Base-by-base conservation (phyloP, 2,329 filamentous ascomycete genomes). In the Diaporthe australafricana region DNA sequence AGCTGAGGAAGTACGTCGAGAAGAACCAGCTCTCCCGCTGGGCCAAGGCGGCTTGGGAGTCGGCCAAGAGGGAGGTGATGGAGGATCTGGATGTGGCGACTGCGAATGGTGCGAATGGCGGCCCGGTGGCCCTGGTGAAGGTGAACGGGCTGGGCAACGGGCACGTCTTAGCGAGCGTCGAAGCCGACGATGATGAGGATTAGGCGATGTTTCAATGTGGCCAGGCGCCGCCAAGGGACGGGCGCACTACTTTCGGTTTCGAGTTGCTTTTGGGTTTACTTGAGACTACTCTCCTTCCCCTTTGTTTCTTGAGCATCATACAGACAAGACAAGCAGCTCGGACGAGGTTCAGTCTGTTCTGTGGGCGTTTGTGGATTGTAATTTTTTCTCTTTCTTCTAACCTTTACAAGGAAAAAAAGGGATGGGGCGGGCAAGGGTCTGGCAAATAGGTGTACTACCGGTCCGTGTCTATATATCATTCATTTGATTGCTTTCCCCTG, bases 1-100 rank as follows among this genome's bases (percentile, higher is more conserved):
- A 88, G 14, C 85, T 98, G 48, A 83, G 86, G 66, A 86, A 87
- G 65, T 90, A 90, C 78, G 85, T 96, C 25, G 88, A 92, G 70
- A 91, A 91, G 79, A 87, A 90, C 72, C 87, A 91, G 47, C 86
- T 98, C 14, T 89, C 90, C 8, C 87, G 92, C 70, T 97, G 95
- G 93, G 81, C 84, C 22, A 79, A 76, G 12, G 80, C 80, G 16
- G 80, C 82, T 8, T 79, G 82, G 27, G 80, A 84, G 38, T 79
- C 79, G 32, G 84, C 83, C 22, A 79, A 82, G 35, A 72, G 68
- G 52, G 50, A 68, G 45, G 55, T 72, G 12, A 65, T 52, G 12
- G 67, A 72, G 17, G 52, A 70, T 3, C 53, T 68, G 20, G 38
- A 52, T 25, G 55, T 40, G 6, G 71, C n/a, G 45, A 57, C 60